A percentile compares a stretch with the other conserved stretches of the same genome.
Conservation (phyloP, 2,329 filamentous ascomycete species). For the Dothistroma pini region DNA sequence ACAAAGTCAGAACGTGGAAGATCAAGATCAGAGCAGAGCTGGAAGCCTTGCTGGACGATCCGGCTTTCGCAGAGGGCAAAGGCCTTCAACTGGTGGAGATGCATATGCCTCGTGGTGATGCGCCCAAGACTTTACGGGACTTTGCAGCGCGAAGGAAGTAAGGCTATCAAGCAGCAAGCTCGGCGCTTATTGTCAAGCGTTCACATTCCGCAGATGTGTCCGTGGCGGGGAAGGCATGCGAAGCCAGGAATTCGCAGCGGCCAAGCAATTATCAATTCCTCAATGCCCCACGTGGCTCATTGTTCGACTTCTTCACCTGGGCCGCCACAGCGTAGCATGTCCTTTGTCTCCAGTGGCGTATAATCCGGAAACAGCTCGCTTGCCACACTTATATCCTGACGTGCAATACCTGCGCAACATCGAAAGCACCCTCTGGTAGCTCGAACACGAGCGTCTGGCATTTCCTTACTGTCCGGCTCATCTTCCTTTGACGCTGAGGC, state of each 20-base stretch:
- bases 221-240: not conserved
- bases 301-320: not conserved
- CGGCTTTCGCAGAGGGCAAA: conserved; percentile 12
- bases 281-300: not conserved
- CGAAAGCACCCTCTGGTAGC: not conserved
- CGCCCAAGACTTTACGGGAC: conserved; percentile 13
- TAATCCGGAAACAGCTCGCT: not conserved
- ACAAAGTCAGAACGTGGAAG: conserved; percentile 12
- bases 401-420: not conserved
- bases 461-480: not conserved
- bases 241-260: not conserved
- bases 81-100: conserved; percentile 17
- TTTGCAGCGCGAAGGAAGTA: conserved; percentile 3
- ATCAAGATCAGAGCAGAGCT: conserved; percentile 10
- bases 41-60: conserved; percentile 11
- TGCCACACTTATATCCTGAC: not conserved
- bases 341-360: not conserved
- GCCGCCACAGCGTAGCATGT: not conserved
- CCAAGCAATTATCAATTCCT: not conserved
- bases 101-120: conserved; percentile 16
- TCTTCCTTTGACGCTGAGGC: not conserved
- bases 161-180: not conserved
- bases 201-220: not conserved
- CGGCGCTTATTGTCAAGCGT: not conserved
- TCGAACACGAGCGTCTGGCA: not conserved